Percentiles rank a stretch among this genome's conserved stretches.
Conservation (phyloP, 2,329 filamentous ascomycete genomes). For the Penicillium sp. region DNA sequence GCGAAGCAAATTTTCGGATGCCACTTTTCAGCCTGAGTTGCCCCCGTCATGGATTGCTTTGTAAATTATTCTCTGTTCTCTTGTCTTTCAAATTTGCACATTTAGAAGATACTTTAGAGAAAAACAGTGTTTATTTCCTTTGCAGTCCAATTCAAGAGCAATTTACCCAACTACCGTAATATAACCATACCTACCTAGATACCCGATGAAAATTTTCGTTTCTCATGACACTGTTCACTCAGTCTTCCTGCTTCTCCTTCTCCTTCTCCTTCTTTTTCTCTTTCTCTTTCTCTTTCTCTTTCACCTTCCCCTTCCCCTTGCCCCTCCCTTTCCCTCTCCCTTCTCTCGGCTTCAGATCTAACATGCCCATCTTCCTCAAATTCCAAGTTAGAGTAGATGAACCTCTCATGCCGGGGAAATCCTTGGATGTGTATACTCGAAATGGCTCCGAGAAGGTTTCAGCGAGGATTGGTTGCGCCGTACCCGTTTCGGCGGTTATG, state of each 20-base stretch:
- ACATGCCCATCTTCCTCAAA: conserved; percentile 39
- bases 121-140: background rate
- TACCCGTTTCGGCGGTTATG: conserved; percentile 29
- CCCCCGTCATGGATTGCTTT: conserved; percentile 10
- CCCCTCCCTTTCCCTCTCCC: conserved; percentile 30
- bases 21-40: conserved; percentile 3
- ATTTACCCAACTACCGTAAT: background rate
- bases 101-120: too few species aligned
- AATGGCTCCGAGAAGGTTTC: conserved; percentile 41
- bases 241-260: background rate
- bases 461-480: conserved; percentile 35
- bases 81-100: too few species aligned
- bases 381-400: conserved; percentile 36
- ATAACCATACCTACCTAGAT: background rate
- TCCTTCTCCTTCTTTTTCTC: background rate
- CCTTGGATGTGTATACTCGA: conserved; percentile 40
- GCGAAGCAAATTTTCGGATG: background rate
- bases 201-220: background rate
- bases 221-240: background rate
- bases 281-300: background rate
- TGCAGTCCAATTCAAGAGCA: background rate
- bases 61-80: background rate
- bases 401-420: conserved; percentile 42
- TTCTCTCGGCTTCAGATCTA: conserved; percentile 39
- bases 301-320: conserved; percentile 17